Evolutionary conservation across 2,329 filamentous ascomycete genomes (phyloP), one percentile per base, ranked within the genome.

Genomic region (Tolypocladium cylindrosporum): DNA sequence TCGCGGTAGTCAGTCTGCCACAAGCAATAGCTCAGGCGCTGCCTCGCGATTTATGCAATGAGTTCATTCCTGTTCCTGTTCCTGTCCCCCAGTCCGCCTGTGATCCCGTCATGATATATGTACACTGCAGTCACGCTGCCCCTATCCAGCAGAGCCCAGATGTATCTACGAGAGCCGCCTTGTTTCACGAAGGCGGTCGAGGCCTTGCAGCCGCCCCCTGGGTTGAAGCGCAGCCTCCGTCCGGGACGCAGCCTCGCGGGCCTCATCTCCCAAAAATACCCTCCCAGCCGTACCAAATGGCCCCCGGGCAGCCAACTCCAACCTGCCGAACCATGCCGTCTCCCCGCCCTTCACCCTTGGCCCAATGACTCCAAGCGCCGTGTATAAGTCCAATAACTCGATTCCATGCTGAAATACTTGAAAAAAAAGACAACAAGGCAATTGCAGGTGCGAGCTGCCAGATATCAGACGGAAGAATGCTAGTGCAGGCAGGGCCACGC

Each of bases 291-390:
- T 40, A 40, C 43, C 43, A 42, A 36, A 41, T n/a, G 36, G 36
- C 14, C 55, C 11, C 59, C 62, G 56, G 60, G 64, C 66, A 67
- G 65, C 68, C 70, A 71, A 72, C 71, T 71, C 71, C 70, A 67
- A 65, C 67, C 65, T 63, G 64, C 64, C 66, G 68, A 71, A 71
- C 69, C 71, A 68, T 69, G 43, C 45, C 56, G 64, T 66, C 69
- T 58, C 64, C 62, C 64, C 61, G 66, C 66, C 67, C 67, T 68
- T 68, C 68, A 2, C 65, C 70, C 69, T 69, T 68, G 67, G 31
- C 66, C 71, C 71, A 65, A 62, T 65, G 67, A 75, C 73, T 74
- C 73, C 73, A 64, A 73, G 71, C 73, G 73, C 73, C 73, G 61
- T 71, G 68, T 71, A 67, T 70, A 66, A 73, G 68, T 67, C 65